Base-by-base conservation (phyloP, 257 asterid genomes). In the Fraxinus americana region DNA sequence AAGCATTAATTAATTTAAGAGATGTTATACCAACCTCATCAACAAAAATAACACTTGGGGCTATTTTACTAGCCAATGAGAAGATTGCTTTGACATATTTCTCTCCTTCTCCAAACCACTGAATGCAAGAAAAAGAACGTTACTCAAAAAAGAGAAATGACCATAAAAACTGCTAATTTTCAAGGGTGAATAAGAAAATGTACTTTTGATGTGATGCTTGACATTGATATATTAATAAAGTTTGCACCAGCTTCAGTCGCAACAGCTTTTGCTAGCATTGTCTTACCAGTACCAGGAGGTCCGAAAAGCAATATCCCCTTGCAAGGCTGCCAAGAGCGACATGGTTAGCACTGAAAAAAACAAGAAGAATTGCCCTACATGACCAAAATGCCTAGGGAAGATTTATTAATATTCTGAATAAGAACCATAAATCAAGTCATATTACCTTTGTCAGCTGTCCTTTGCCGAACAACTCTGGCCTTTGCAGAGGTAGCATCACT, bases 41-140 rank as follows among this genome's bases (percentile, higher is more conserved):
- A 59, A 88, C 90, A 54, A 88, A 88, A 71, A 88, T 70, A 21
- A 88, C 92, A 70, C 92, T 82, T 1, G 92, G 92, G 1, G 90
- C 54, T 71, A 84, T 74, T 84, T 88, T 86, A 80, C 92, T 84
- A 17, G 90, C 92, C 77, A 86, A 70, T n/a, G 85, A 75, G 86
- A 86, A 88, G 71, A 88, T 85, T 27, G 90, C 92, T 79, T 88
- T 88, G 34, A 82, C 90, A 69, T 86, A 88, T 68, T 88, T 86
- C 78, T 88, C 90, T 48, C 88, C 89, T 84, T 86, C 90, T 52
- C 91, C 91, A 39, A 80, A 79, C 90, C 88, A 88, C 91, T 87
- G 83, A 25, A 67, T 54, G 27, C 27, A 79, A 74, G 23, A 71
- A 75, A 66, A 25, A 75, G 59, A 3, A 43, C 78, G 30, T 57